phyloP scores from a whole-genome alignment of 140 eudicot genomes.

The Bidens hawaiensis region DNA sequence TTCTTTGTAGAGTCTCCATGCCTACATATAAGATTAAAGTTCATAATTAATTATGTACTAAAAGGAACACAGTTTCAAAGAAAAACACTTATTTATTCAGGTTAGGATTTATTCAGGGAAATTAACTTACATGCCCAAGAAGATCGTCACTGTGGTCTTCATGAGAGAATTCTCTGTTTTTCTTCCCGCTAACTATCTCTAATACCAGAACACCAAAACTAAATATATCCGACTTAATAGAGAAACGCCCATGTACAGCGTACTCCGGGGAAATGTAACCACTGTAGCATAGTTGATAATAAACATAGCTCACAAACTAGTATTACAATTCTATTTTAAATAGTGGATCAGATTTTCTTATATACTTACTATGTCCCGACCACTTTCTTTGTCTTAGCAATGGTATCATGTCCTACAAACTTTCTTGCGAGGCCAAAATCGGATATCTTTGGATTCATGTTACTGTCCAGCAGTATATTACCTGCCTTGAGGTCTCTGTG shows the following conservation, averaged over 20 bases:
- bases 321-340: not conserved
- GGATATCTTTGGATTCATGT: conserved; percentile 37
- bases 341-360: not conserved
- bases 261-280: conserved; percentile 23
- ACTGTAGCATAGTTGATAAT: not conserved
- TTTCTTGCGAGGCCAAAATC: conserved; percentile 37
- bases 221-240: conserved; percentile 18
- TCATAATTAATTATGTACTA: not conserved
- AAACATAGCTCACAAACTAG: not conserved
- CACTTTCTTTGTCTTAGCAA: conserved; percentile 27
- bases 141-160: conserved; percentile 21
- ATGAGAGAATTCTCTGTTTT: conserved; percentile 8
- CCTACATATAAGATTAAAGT: not conserved
- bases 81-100: not conserved
- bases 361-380: conserved; percentile 39
- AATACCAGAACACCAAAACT: conserved; percentile 29
- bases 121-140: conserved; percentile 28
- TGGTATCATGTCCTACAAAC: conserved; percentile 21
- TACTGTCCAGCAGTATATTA: conserved; percentile 24
- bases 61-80: not conserved
- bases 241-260: conserved; percentile 20
- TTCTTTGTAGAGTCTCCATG: conserved; percentile 22
- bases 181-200: conserved; percentile 18
- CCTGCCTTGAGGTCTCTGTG: conserved; percentile 35
- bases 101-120: not conserved